Conservation (phyloP, 192 early-diverging fungal genomes). For the Thamnidium elegans region DNA sequence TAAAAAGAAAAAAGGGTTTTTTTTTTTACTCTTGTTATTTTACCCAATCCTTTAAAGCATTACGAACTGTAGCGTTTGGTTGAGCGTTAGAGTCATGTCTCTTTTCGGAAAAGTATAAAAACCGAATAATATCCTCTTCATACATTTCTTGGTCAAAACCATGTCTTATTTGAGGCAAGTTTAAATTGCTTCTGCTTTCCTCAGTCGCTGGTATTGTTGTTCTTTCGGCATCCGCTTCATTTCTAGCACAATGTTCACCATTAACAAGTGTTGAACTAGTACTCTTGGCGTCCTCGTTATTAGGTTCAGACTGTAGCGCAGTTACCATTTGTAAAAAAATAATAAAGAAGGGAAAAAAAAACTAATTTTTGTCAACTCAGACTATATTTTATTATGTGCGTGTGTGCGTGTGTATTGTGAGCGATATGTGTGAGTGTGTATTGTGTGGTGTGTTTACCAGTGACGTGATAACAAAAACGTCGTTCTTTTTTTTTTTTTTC, state of each 20-base stretch:
- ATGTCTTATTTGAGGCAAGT: conserved; percentile 34
- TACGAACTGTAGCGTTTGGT: conserved; percentile 4
- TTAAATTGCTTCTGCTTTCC: background rate
- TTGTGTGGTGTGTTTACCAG: background rate
- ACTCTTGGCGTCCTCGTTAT: conserved; percentile 51
- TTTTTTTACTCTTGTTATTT: background rate
- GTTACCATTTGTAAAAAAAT: conserved; percentile 8
- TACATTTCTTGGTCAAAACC: conserved; percentile 50
- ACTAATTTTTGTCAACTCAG: too few relatives aligned
- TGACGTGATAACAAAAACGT: background rate
- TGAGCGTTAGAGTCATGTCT: conserved; percentile 47
- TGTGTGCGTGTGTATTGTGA: background rate
- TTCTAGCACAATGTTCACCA: conserved; percentile 29
- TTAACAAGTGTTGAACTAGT: conserved; percentile 55
- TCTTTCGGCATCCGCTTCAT: conserved; percentile 28
- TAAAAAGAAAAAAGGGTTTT: background rate
- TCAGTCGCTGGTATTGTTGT: background rate
- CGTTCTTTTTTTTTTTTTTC: conserved; percentile 12
- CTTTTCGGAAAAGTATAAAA: conserved; percentile 56
- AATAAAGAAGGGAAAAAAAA: conserved; percentile 3
- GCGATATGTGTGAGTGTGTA: background rate
- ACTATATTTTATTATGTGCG: too few relatives aligned
- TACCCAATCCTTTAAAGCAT: conserved; percentile 49
- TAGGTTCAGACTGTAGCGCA: background rate
- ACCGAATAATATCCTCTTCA: conserved; percentile 49